Evolutionary conservation across 1,284 basidiomycete genomes (phyloP).

Genomic region (Malassezia dermatis): DNA sequence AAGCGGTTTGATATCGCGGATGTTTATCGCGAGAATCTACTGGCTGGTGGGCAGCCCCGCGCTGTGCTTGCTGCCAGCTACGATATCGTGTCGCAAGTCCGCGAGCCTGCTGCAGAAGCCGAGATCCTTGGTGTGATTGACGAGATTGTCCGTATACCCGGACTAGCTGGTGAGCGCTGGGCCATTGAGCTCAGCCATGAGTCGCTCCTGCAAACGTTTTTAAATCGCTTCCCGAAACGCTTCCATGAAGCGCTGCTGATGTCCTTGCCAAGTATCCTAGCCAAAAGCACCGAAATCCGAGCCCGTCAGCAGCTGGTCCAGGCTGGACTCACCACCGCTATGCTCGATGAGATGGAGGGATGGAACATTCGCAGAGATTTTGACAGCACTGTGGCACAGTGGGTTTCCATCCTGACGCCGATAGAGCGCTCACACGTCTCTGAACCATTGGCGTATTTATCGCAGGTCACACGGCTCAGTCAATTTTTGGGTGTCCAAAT

Average conservation of each 20-base stretch:
- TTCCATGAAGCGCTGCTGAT: slow-evolving; percentile 28
- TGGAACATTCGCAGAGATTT: slow-evolving; percentile 32
- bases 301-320: slow-evolving; percentile 29
- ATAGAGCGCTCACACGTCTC: slow-evolving; percentile 34
- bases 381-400: slow-evolving; percentile 20
- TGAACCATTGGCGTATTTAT: slow-evolving; percentile 54
- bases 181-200: slow-evolving; percentile 44
- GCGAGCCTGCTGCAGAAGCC: slow-evolving; percentile 44
- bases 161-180: slow-evolving; percentile 35
- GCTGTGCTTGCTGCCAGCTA: slow-evolving; percentile 44
- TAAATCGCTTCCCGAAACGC: slow-evolving; percentile 37
- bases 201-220: slow-evolving; percentile 26
- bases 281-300: slow-evolving; percentile 22
- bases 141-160: slow-evolving; percentile 42
- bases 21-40: slow-evolving; percentile 45
- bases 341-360: slow-evolving; percentile 42
- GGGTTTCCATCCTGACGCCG: slow-evolving; percentile 29
- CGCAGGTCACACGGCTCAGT: slow-evolving; percentile 59
- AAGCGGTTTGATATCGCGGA: slow-evolving; percentile 71
- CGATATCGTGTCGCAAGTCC: slow-evolving; percentile 46
- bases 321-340: slow-evolving; percentile 29
- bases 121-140: slow-evolving; percentile 41
- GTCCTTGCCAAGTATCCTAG: slow-evolving; percentile 23
- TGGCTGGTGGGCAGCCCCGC: slow-evolving; percentile 48
- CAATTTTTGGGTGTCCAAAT: slow-evolving; percentile 57